Base-by-base conservation (phyloP, 164 flowering plant species). In the Kingdonia uniflora region DNA sequence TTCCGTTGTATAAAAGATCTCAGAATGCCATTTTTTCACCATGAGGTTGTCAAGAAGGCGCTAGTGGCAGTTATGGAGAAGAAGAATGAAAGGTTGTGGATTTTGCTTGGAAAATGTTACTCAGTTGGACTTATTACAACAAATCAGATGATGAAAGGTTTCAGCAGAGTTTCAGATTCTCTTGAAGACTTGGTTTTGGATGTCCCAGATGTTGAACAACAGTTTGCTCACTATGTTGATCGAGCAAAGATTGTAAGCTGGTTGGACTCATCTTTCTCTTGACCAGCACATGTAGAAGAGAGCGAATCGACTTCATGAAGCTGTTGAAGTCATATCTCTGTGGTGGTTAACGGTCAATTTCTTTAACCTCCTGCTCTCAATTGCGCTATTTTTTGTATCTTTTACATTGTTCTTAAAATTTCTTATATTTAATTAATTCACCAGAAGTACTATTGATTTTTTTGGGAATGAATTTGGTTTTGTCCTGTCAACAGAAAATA, bases 11-110 rank as follows among this genome's bases (percentile, higher is more conserved):
- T 85, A 44, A 74, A 67, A 55, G 95, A 85, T 24, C 41, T 85
- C 14, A 75, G 87, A 5, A 79, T 85, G 90, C 87, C 95, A 0
- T 85, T 85, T 42, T 85, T 85, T 35, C 76, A 85, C 67, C 95
- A 85, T 44, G n/a, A n/a, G n/a, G n/a, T n/a, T n/a, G n/a, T n/a
- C n/a, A n/a, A n/a, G n/a, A n/a, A n/a, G n/a, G n/a, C 84, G 12
- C 16, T 85, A 65, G 80, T 85, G 51, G 53, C 49, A 11, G 61
- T 64, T 10, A 83, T 81, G 54, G 95, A 85, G 74, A 79, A 71
- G 58, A 75, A 65, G 70, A 71, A 71, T 44, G 82, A 72, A 14
- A 71, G 84, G 40, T 19, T 78, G n/a, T 76, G 80, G 85, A 55
- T 60, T 22, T 46, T 85, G 60, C 64, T 85, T 0, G 61, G 51